Conservation (phyloP, 2,329 filamentous ascomycete species). For the Fusarium metavorans region DNA sequence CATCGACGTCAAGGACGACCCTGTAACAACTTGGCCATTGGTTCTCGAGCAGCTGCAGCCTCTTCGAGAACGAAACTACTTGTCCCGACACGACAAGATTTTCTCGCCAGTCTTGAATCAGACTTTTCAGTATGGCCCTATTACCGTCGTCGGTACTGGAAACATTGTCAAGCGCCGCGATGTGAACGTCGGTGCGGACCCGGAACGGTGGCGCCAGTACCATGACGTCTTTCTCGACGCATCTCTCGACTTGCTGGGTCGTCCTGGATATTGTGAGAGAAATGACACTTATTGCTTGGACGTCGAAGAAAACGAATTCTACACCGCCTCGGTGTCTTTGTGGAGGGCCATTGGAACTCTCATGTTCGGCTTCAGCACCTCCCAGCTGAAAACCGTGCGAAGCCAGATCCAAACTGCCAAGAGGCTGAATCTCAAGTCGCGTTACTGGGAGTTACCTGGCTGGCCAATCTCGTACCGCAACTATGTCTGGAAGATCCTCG, state of each 20-base stretch:
- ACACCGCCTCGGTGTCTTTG: constrained; percentile 73
- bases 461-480: constrained; percentile 70
- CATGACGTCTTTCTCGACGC: constrained; percentile 76
- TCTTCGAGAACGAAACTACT: constrained; percentile 67
- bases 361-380: constrained; percentile 52
- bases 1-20: constrained; percentile 73
- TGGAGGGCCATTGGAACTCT: constrained; percentile 61
- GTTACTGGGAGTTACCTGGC: constrained; percentile 71
- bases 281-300: constrained; percentile 19
- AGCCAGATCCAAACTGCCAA: constrained; percentile 62
- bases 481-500: constrained; percentile 67
- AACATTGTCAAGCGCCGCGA: constrained; percentile 49
- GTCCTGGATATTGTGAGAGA: constrained; percentile 13
- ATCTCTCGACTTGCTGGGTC: constrained; percentile 59
- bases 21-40: constrained; percentile 41
- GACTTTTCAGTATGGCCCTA: constrained; percentile 55
- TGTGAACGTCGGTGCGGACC: constrained; percentile 31
- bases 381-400: constrained; percentile 56
- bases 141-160: constrained; percentile 78
- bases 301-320: constrained; percentile 63
- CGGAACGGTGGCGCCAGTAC: constrained; percentile 19
- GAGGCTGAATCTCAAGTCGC: constrained; percentile 62
- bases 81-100: constrained; percentile 62
- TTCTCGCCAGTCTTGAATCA: constrained; percentile 53
- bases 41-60: constrained; percentile 60